Conservation (phyloP, 2,329 filamentous ascomycete species). For the Fusarium gaditjirri region DNA sequence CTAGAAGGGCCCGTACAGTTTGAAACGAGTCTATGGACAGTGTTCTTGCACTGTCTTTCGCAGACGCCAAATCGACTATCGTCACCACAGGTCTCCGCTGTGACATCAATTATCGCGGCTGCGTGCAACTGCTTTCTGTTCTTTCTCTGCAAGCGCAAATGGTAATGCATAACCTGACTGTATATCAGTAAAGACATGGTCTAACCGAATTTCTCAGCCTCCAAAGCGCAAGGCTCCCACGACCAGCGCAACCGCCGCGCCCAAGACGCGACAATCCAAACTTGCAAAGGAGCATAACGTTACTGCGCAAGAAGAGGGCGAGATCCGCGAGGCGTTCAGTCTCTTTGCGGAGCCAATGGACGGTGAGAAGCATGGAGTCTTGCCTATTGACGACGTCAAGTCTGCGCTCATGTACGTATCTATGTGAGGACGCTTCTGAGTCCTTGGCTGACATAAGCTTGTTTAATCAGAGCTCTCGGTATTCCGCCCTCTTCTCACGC, state of each 20-base stretch:
- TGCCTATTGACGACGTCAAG: constrained; percentile 74
- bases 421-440: neutral
- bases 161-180: neutral
- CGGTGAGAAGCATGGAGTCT: constrained; percentile 77
- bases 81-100: constrained; percentile 17
- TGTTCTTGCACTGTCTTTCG: constrained; percentile 11
- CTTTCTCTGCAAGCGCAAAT: constrained; percentile 21
- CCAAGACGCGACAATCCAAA: constrained; percentile 75
- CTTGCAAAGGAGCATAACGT: constrained; percentile 94
- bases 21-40: accelerated
- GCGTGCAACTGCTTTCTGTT: constrained; percentile 1
- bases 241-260: constrained; percentile 42
- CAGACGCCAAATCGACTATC: constrained; percentile 9
- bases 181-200: neutral
- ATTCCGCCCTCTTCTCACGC: constrained; percentile 70
- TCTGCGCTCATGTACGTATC: constrained; percentile 76
- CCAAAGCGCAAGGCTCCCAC: constrained; percentile 62
- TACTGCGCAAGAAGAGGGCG: constrained; percentile 82
- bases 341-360: constrained; percentile 80
- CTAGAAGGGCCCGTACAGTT: constrained; percentile 35
- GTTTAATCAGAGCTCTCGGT: constrained; percentile 75
- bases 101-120: constrained; percentile 38
- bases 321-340: constrained; percentile 90
- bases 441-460: neutral
- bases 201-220: constrained; percentile 51